phyloP scores from a whole-genome alignment of 1,284 basidiomycete genomes.

The Sphagnurus paluster region DNA sequence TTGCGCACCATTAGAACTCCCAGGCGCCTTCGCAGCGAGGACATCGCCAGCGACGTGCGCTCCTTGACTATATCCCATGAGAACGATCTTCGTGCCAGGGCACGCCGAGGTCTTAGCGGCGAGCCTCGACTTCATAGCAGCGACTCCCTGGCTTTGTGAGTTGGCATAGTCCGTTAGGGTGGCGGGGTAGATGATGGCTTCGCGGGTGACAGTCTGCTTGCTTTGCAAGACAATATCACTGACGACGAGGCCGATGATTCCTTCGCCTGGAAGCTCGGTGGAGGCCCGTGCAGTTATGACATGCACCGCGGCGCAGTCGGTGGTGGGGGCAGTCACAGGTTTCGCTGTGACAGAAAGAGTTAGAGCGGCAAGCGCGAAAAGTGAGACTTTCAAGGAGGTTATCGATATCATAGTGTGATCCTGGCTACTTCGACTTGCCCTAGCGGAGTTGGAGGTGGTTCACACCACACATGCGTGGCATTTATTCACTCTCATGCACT shows the following conservation, averaged over 20 bases:
- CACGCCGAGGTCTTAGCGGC: constrained; percentile 23
- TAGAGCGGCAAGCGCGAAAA: constrained; percentile 3
- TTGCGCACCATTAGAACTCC: too few species aligned
- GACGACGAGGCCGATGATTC: constrained; percentile 25
- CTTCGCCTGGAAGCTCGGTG: constrained; percentile 24
- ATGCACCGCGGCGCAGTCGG: constrained; percentile 25
- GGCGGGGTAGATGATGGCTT: constrained; percentile 26
- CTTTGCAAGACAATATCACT: constrained; percentile 23
- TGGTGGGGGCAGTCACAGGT: constrained; percentile 21
- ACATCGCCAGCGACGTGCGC: constrained; percentile 26
- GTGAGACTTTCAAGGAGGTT: not conserved
- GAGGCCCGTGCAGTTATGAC: constrained; percentile 28
- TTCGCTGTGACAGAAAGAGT: constrained; percentile 9
- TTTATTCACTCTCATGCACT: too few species aligned
- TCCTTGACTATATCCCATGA: constrained; percentile 28
- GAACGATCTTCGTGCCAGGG: constrained; percentile 28
- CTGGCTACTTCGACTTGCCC: too few species aligned
- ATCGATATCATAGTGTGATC: too few species aligned
- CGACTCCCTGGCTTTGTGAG: constrained; percentile 24
- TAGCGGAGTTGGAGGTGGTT: too few species aligned
- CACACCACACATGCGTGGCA: not conserved
- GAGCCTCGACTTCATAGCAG: constrained; percentile 23
- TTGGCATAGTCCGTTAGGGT: constrained; percentile 25
- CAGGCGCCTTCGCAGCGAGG: too few species aligned
- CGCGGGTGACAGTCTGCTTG: constrained; percentile 26